Evolutionary conservation across 495 filamentous ascomycete genomes (phyloP).

Genomic region (Penicillium angulare): DNA sequence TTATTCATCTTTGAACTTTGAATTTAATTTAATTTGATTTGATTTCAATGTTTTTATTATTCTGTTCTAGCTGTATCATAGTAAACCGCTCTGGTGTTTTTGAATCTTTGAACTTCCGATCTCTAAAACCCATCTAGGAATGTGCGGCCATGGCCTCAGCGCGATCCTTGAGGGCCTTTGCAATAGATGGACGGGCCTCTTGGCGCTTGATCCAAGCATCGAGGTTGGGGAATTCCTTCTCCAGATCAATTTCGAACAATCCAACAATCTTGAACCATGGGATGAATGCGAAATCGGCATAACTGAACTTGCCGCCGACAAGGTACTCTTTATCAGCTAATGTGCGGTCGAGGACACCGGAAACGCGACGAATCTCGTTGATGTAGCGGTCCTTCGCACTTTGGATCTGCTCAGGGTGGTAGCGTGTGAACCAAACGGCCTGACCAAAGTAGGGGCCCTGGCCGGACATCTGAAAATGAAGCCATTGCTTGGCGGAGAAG

Average conservation of each 20-base stretch:
- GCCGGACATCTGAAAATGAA: conserved; percentile 65
- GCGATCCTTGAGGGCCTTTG: conserved; percentile 38
- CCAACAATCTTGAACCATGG: conserved; percentile 44
- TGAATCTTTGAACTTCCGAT: not conserved
- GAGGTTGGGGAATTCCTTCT: conserved; percentile 40
- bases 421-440: conserved; percentile 51
- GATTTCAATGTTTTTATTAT: too few species aligned
- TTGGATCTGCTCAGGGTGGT: conserved; percentile 57
- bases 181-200: conserved; percentile 36
- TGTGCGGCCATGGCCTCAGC: conserved; percentile 10
- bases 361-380: conserved; percentile 60
- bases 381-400: conserved; percentile 58
- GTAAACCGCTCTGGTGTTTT: not conserved
- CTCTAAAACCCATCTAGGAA: too few species aligned
- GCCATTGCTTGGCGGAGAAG: conserved; percentile 60
- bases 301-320: conserved; percentile 58
- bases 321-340: conserved; percentile 55
- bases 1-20: too few species aligned
- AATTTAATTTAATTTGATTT: too few species aligned
- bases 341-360: conserved; percentile 53
- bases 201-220: conserved; percentile 45
- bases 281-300: conserved; percentile 59
- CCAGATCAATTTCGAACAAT: conserved; percentile 23
- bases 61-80: not conserved
- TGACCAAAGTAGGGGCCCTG: conserved; percentile 71